Evolutionary conservation across 768 basidiomycete genomes (phyloP).

Genomic region (Pluteus cervinus): DNA sequence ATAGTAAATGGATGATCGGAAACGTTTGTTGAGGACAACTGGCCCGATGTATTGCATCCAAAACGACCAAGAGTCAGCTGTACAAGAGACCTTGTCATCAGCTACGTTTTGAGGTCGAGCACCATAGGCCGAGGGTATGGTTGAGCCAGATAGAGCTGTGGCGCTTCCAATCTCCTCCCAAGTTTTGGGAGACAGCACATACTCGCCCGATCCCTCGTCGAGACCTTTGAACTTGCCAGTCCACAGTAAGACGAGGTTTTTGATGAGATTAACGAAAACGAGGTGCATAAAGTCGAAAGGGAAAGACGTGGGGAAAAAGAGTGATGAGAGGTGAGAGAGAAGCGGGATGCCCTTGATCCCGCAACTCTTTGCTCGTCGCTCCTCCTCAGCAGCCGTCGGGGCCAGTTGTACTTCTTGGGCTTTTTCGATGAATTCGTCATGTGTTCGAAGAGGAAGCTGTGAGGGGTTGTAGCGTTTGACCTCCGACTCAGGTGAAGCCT

Average conservation of each 20-base stretch:
- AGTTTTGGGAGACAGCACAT: constrained; percentile 13
- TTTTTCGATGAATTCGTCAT: constrained; percentile 10
- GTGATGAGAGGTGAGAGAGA: constrained; percentile 24
- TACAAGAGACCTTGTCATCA: constrained; percentile 12
- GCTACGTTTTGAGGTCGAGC: constrained; percentile 18
- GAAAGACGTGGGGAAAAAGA: constrained; percentile 30
- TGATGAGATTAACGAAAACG: constrained; percentile 36
- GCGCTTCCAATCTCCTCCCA: constrained; percentile 32
- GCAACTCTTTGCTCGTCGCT: constrained; percentile 13
- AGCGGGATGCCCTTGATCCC: constrained; percentile 32
- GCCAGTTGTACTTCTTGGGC: constrained; percentile 14
- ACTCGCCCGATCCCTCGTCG: constrained; percentile 16
- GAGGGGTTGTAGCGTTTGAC: constrained; percentile 18
- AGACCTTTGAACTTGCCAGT: constrained; percentile 30
- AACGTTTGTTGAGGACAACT: constrained; percentile 18
- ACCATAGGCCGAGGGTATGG: constrained; percentile 23
- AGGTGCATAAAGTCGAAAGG: constrained; percentile 47
- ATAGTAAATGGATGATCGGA: constrained; percentile 20
- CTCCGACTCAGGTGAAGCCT: not conserved
- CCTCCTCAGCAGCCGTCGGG: constrained; percentile 9
- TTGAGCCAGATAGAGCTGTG: constrained; percentile 18
- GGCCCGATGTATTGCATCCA: constrained; percentile 25
- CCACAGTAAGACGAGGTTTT: constrained; percentile 32
- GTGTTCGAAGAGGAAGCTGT: constrained; percentile 11
- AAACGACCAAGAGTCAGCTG: constrained; percentile 24